Conservation (phyloP, 2,329 filamentous ascomycete species). For the Epichloe brachyelytri region DNA sequence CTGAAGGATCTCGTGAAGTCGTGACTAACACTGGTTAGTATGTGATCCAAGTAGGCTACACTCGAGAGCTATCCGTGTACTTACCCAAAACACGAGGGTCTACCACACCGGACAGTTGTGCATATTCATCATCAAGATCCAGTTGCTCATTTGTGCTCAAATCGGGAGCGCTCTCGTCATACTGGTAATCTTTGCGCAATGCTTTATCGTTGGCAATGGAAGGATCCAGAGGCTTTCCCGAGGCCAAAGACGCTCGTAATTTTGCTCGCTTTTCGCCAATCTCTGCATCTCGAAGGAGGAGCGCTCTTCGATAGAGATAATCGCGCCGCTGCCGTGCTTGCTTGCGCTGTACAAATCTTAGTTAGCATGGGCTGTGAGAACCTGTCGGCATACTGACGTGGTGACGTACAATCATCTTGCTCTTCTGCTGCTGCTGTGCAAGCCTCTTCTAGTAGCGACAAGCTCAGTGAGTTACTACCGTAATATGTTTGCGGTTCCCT, state of each 20-base stretch:
- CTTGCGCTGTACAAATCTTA: conserved; percentile 18
- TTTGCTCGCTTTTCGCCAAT: conserved; percentile 85
- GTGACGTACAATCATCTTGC: conserved; percentile 6
- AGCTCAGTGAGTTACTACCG: neutral
- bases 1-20: conserved; percentile 78
- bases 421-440: neutral
- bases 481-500: neutral
- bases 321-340: conserved; percentile 29
- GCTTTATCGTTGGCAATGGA: conserved; percentile 75
- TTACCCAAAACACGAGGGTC: conserved; percentile 79
- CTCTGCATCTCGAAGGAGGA: conserved; percentile 80
- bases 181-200: conserved; percentile 79
- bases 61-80: conserved; percentile 30
- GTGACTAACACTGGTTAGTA: conserved; percentile 46
- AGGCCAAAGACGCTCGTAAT: conserved; percentile 73
- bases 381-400: neutral
- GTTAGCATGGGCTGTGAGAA: neutral
- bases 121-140: conserved; percentile 80
- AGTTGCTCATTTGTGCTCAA: conserved; percentile 54
- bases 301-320: conserved; percentile 76
- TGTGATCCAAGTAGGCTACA: neutral
- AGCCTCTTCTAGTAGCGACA: neutral
- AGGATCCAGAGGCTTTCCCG: conserved; percentile 73
- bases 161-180: conserved; percentile 71
- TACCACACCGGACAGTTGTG: conserved; percentile 76